These are phyloP conservation scores for Athelia psychrophila DNA, from an alignment of 1,284 basidiomycete genomes.

Conservation along the genomic window DNA sequence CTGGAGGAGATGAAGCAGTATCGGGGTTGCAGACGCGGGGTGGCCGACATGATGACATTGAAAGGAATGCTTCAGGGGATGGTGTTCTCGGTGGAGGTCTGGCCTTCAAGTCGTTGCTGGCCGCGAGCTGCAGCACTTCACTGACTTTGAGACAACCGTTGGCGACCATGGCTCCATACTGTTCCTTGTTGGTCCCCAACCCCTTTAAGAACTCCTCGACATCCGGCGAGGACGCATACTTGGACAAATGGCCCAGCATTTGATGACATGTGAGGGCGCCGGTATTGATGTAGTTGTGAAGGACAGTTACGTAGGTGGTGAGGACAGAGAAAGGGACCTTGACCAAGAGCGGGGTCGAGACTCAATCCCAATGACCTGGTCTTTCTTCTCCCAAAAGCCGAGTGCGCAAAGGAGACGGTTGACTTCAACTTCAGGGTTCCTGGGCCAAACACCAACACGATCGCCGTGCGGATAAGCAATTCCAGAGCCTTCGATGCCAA, in stretches of 20 bases:
- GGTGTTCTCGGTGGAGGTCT: slow-evolving; percentile 64
- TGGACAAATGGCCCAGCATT: slow-evolving; percentile 82
- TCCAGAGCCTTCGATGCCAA: slow-evolving; percentile 92
- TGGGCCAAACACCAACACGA: slow-evolving; percentile 97
- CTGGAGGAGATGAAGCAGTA: slow-evolving; percentile 99
- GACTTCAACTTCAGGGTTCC: slow-evolving; percentile 91
- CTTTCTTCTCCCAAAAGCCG: slow-evolving; percentile 77
- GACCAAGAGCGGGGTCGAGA: slow-evolving; percentile 98
- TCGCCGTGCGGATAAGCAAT: slow-evolving; percentile 99
- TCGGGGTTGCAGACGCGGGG: slow-evolving; percentile 92
- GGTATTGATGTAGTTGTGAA: slow-evolving; percentile 97
- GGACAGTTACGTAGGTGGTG: slow-evolving; percentile 91
- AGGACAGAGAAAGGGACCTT: slow-evolving; percentile 99
- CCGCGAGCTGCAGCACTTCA: slow-evolving; percentile 87
- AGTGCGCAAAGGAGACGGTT: slow-evolving; percentile 86
- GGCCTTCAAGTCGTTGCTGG: slow-evolving; percentile 69
- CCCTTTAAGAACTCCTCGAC: slow-evolving; percentile 75
- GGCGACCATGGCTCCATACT: slow-evolving; percentile 75
- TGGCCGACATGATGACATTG: slow-evolving; percentile 91
- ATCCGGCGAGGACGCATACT: slow-evolving; percentile 83
- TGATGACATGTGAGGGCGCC: slow-evolving; percentile 92
- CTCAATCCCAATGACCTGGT: slow-evolving; percentile 87
- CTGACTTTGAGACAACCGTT: slow-evolving; percentile 87
- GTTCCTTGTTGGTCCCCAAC: slow-evolving; percentile 86
- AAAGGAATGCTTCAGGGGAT: slow-evolving; percentile 94